Conservation (phyloP, 2,329 filamentous ascomycete genomes). For the Mycogone perniciosa region DNA sequence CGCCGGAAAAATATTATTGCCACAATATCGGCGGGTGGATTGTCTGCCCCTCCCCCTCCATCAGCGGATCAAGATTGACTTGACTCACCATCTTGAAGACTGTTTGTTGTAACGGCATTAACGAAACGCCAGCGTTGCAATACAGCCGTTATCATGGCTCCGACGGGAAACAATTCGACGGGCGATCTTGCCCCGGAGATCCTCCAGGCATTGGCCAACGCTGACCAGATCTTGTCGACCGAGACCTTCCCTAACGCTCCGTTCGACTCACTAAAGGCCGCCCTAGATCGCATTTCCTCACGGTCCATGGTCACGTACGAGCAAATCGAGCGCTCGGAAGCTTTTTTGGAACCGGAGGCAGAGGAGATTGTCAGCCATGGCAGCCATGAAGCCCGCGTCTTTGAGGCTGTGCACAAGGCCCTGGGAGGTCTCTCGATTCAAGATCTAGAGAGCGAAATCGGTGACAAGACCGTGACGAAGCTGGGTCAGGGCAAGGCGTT, state of each 20-base stretch:
- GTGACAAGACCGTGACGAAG: constrained; percentile 67
- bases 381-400: constrained; percentile 77
- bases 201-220: constrained; percentile 57
- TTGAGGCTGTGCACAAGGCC: constrained; percentile 63
- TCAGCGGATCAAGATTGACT: constrained; percentile 9
- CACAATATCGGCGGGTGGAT: background rate
- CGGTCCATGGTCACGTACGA: constrained; percentile 85
- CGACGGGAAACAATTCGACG: constrained; percentile 9
- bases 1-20: constrained; percentile 12
- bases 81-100: constrained; percentile 9
- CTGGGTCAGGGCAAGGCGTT: constrained; percentile 94
- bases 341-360: constrained; percentile 67
- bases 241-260: constrained; percentile 62
- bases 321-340: constrained; percentile 72
- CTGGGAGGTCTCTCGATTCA: constrained; percentile 75
- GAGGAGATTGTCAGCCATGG: constrained; percentile 66
- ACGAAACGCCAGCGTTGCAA: background rate
- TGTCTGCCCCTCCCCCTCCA: constrained; percentile 15
- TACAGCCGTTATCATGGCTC: constrained; percentile 9
- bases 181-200: constrained; percentile 59
- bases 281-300: constrained; percentile 77
- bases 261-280: constrained; percentile 71
- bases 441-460: constrained; percentile 63
- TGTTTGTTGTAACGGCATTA: constrained; percentile 4
- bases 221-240: constrained; percentile 60